Conservation (phyloP, 441 rosid genomes). For the Adansonia gregorii region DNA sequence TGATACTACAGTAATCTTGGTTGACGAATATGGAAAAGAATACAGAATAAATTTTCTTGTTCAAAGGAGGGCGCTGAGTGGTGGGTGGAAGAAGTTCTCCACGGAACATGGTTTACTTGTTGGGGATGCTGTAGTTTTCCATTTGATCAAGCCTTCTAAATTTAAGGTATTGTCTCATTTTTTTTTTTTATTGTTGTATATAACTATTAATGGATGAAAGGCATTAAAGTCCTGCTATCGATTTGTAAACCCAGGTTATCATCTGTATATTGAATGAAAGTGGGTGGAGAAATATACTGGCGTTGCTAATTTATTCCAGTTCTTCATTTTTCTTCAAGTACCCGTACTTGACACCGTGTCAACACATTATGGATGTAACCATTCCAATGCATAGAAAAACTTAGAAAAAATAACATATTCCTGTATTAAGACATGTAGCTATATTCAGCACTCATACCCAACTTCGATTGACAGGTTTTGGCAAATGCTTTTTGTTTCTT, state of each 20-base stretch:
- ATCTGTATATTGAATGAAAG: neutral
- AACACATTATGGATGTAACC: too few species aligned
- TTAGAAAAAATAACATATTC: too few species aligned
- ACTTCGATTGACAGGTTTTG: neutral
- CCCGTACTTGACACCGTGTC: too few species aligned
- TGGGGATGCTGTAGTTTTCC: conserved; percentile 60
- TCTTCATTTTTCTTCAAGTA: too few species aligned
- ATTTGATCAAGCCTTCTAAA: conserved; percentile 43
- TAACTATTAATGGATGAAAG: neutral
- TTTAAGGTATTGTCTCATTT: conserved; percentile 47
- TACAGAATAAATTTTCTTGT: conserved; percentile 44
- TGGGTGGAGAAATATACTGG: neutral
- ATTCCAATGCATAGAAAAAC: too few species aligned
- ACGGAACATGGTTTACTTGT: conserved; percentile 40
- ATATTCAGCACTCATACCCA: too few species aligned
- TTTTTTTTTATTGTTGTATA: neutral
- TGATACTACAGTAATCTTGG: conserved; percentile 44
- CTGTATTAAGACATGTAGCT: too few species aligned
- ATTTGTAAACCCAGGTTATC: neutral
- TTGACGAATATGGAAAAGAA: conserved; percentile 50
- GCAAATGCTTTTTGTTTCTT: neutral
- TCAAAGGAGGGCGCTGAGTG: conserved; percentile 56
- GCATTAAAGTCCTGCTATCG: neutral
- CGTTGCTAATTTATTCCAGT: neutral
- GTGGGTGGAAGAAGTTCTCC: conserved; percentile 62